Evolutionary conservation across 768 basidiomycete genomes (phyloP), one percentile per base, ranked within the genome.

Genomic region (Rhodotorula sphaerocarpa): DNA sequence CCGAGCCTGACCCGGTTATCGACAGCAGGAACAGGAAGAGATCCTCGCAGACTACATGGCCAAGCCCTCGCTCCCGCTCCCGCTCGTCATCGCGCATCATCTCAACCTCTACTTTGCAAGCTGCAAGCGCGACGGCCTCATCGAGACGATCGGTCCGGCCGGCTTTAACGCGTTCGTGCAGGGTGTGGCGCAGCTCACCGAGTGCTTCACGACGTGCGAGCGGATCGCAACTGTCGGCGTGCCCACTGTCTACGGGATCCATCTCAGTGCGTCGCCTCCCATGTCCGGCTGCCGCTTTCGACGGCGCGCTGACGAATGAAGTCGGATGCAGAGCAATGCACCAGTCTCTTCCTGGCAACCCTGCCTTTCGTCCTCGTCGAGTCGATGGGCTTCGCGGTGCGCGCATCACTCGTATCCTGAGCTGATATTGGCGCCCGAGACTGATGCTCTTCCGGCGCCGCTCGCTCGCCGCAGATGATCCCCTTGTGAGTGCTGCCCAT

Each of bases 291-390:
- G n/a, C n/a, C n/a, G n/a, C n/a, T n/a, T n/a, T n/a, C n/a, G n/a
- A n/a, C n/a, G n/a, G n/a, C n/a, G n/a, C n/a, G n/a, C n/a, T n/a
- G n/a, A n/a, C n/a, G n/a, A n/a, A n/a, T 18, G 20, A 21, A 11
- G 44, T 45, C 44, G 10, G 36, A 39, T 16, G 10, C 39, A 55
- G 92, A 93, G 74, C 92, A 96, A 84, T 88, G 86, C 54, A 65
- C 57, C 42, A 86, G 87, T 3, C 76, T 93, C 1, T 95, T 93
- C 77, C 82, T 97, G 12, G 90, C 91, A 73, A 83, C 88, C 25
- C 80, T 97, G 12, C 93, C 93, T 7, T 82, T 92, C 70, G 87
- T 87, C 3, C 80, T 96, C 34, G 83, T 91, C 48, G 81, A 83
- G 36, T 48, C 61, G 9, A 67, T 67, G 66, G 66, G 66, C n/a